Percentiles rank a stretch among this genome's conserved stretches.
Conservation (phyloP, 768 basidiomycete genomes). For the Clitopilus passeckerianus region DNA sequence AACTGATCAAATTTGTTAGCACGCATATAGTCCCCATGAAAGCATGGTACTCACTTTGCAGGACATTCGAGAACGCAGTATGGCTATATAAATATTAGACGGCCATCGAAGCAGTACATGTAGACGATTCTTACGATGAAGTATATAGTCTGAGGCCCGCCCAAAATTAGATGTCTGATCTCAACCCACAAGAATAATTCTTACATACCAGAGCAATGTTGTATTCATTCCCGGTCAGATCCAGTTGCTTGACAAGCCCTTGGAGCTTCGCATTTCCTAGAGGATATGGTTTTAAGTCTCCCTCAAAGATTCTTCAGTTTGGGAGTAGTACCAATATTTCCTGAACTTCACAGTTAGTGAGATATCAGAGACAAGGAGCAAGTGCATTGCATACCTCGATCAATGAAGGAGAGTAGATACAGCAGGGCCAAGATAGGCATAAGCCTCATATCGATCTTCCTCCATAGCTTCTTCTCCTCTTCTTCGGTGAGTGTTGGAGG, state of each 20-base stretch:
- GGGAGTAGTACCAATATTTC: constrained; percentile 44
- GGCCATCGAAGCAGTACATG: not conserved
- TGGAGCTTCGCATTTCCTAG: constrained; percentile 63
- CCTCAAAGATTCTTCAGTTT: too few species aligned
- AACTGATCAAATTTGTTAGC: constrained; percentile 16
- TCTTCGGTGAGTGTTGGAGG: constrained; percentile 40
- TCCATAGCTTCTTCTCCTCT: constrained; percentile 49
- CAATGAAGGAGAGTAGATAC: constrained; percentile 62
- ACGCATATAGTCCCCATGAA: not conserved
- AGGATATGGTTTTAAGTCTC: not conserved
- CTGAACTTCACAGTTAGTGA: constrained; percentile 18
- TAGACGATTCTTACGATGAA: constrained; percentile 48
- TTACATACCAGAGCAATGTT: constrained; percentile 57
- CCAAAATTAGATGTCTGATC: not conserved
- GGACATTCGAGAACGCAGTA: constrained; percentile 67
- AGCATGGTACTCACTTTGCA: constrained; percentile 45
- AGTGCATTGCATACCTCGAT: constrained; percentile 39
- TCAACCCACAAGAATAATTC: not conserved
- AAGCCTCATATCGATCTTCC: constrained; percentile 53
- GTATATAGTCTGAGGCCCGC: constrained; percentile 53
- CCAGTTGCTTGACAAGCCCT: constrained; percentile 51
- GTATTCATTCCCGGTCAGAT: constrained; percentile 54
- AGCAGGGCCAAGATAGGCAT: constrained; percentile 56
- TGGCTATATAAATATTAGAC: constrained; percentile 28
- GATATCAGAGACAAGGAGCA: not conserved